Evolutionary conservation across 306 rosid species (phyloP).

Genomic region (Rosa chinensis): DNA sequence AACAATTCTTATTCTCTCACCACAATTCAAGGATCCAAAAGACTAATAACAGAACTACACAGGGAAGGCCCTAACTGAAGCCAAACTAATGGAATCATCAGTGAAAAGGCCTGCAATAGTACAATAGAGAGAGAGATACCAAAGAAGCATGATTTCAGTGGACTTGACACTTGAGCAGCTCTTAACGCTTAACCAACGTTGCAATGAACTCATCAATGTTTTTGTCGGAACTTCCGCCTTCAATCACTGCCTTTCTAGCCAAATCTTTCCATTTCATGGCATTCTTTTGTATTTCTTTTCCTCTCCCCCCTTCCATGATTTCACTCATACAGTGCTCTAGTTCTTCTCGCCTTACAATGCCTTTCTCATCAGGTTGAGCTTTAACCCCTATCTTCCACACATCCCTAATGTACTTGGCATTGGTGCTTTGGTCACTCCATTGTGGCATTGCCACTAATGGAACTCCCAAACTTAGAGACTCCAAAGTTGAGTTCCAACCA

Average conservation of each 20-base stretch:
- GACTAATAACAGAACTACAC: not conserved
- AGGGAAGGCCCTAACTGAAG: not conserved
- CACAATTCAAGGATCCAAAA: not conserved
- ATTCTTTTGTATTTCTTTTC: not conserved
- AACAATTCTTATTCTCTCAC: too few species aligned
- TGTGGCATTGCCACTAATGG: constrained; percentile 10
- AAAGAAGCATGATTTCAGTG: not conserved
- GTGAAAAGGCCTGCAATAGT: not conserved
- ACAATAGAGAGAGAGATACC: not conserved
- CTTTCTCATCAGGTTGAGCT: not conserved
- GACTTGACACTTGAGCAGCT: not conserved
- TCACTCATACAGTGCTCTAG: not conserved
- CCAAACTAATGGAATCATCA: constrained; percentile 6
- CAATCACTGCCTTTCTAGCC: not conserved
- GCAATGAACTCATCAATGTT: constrained; percentile 4
- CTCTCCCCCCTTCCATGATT: not conserved
- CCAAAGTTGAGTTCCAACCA: not conserved
- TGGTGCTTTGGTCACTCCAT: constrained; percentile 7
- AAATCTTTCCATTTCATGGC: not conserved
- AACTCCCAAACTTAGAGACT: not conserved
- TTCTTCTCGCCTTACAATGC: constrained; percentile 7
- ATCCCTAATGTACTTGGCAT: constrained; percentile 3
- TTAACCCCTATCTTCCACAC: constrained; percentile 1
- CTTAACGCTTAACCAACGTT: not conserved
- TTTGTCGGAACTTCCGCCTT: not conserved